Evolutionary conservation across 176 grass and related monocot genomes (phyloP).

Genomic region (Musa beccarii): DNA sequence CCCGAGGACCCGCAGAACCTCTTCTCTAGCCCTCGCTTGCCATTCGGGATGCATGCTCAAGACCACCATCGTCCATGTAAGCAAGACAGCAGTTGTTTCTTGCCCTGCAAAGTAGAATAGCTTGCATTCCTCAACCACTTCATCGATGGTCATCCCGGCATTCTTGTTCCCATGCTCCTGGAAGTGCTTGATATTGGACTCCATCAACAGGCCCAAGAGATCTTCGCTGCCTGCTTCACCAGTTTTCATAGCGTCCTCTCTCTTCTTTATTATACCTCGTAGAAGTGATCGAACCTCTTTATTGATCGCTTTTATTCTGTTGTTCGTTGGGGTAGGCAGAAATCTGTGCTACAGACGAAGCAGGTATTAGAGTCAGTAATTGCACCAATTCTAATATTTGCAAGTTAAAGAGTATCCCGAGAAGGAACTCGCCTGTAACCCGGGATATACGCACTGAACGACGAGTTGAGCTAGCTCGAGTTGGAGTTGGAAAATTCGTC

Average conservation of each 20-base stretch:
- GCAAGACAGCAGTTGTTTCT: too few relatives aligned
- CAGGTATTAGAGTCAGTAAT: neutral
- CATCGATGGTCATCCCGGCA: too few relatives aligned
- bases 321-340: slow-evolving; percentile 22
- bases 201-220: slow-evolving; percentile 20
- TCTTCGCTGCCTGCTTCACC: slow-evolving; percentile 3
- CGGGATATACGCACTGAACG: neutral
- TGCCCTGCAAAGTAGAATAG: too few relatives aligned
- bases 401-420: too few relatives aligned
- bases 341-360: slow-evolving; percentile 4
- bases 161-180: too few relatives aligned
- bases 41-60: too few relatives aligned
- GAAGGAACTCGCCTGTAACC: neutral
- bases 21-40: too few relatives aligned
- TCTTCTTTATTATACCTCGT: slow-evolving; percentile 18
- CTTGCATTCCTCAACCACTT: too few relatives aligned
- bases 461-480: neutral
- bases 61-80: too few relatives aligned
- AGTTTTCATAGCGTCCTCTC: slow-evolving; percentile 18
- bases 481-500: slow-evolving; percentile 1
- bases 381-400: too few relatives aligned
- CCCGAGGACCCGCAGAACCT: too few relatives aligned
- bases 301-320: slow-evolving; percentile 13
- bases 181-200: slow-evolving; percentile 13
- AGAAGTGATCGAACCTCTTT: slow-evolving; percentile 22